A percentile compares a stretch with the other conserved stretches of the same genome.
phyloP scores from a whole-genome alignment of 1,284 basidiomycete species.

The Cutaneotrichosporon sp. region DNA sequence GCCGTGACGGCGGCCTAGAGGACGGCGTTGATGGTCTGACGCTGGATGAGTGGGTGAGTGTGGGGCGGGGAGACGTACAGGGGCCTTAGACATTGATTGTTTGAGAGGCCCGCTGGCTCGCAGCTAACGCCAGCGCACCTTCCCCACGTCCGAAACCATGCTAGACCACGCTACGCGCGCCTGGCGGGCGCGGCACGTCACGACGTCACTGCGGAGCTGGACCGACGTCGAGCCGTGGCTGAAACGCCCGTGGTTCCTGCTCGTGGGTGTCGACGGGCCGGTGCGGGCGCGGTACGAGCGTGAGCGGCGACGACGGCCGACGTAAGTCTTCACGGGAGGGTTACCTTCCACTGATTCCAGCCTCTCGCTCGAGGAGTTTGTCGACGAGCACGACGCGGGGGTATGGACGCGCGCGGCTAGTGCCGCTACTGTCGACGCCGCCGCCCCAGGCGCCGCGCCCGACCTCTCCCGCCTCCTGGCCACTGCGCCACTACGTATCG shows the following conservation, averaged over 20 bases:
- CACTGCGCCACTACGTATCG: constrained; percentile 57
- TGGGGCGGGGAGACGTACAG: too few relatives aligned
- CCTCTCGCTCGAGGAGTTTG: constrained; percentile 62
- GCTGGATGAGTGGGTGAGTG: constrained; percentile 1
- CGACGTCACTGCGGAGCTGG: constrained; percentile 61
- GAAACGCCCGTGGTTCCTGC: constrained; percentile 84
- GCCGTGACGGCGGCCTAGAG: too few relatives aligned
- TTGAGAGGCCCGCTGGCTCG: too few relatives aligned
- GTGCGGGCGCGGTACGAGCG: constrained; percentile 52
- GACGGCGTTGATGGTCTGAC: background rate
- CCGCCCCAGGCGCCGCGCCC: constrained; percentile 20
- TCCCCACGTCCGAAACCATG: constrained; percentile 56
- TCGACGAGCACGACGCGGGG: constrained; percentile 59
- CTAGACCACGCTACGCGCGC: constrained; percentile 73
- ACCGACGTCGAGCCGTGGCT: constrained; percentile 63
- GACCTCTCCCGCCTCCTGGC: constrained; percentile 41
- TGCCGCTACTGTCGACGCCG: background rate
- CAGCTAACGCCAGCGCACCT: constrained; percentile 36
- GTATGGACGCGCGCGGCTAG: constrained; percentile 34
- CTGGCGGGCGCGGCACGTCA: constrained; percentile 79
- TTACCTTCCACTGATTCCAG: background rate
- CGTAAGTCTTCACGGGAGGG: too few relatives aligned
- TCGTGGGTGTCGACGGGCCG: constrained; percentile 82
- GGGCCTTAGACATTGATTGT: too few relatives aligned
- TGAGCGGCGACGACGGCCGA: constrained; percentile 15